Percentiles rank a stretch among this genome's conserved stretches.
These are phyloP conservation scores for Gossypium schwendimanii DNA, from an alignment of 441 rosid species.

Conservation along the genomic window DNA sequence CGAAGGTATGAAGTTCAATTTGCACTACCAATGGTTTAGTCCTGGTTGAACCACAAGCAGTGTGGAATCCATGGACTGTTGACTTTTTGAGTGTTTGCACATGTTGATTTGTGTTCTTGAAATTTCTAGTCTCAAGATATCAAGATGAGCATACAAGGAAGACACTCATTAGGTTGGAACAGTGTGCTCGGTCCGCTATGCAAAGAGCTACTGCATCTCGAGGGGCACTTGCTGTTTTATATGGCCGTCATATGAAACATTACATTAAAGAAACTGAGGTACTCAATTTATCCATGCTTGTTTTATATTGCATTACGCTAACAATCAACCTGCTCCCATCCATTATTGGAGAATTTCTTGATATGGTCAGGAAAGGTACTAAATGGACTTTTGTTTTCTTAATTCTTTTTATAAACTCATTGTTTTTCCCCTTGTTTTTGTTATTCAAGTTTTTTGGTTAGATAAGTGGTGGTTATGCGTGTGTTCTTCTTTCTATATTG, in stretches of 20 bases:
- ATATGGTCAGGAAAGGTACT: background rate
- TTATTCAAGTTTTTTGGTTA: background rate
- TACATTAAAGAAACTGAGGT: constrained; percentile 54
- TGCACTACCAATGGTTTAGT: constrained; percentile 7
- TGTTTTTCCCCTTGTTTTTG: background rate
- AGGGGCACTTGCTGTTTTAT: constrained; percentile 65
- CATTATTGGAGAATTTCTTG: background rate
- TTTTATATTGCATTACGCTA: background rate
- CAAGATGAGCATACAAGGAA: constrained; percentile 44
- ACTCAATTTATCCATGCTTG: constrained; percentile 4
- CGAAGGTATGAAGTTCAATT: constrained; percentile 25
- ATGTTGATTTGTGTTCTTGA: constrained; percentile 6
- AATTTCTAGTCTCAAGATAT: constrained; percentile 37
- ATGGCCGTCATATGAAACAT: constrained; percentile 50
- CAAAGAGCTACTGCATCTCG: constrained; percentile 49
- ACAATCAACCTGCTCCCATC: background rate
- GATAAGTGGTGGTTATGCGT: background rate
- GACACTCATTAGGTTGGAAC: constrained; percentile 59
- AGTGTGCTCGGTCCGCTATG: constrained; percentile 46
- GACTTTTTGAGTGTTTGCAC: background rate
- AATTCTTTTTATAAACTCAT: background rate
- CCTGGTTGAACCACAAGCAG: constrained; percentile 10
- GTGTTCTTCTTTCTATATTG: background rate
- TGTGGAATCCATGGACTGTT: background rate
- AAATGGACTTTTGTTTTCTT: background rate